A percentile compares a stretch with the other conserved stretches of the same genome.
phyloP scores from a whole-genome alignment of 2,329 filamentous ascomycete species.

The Colletotrichum sp. region DNA sequence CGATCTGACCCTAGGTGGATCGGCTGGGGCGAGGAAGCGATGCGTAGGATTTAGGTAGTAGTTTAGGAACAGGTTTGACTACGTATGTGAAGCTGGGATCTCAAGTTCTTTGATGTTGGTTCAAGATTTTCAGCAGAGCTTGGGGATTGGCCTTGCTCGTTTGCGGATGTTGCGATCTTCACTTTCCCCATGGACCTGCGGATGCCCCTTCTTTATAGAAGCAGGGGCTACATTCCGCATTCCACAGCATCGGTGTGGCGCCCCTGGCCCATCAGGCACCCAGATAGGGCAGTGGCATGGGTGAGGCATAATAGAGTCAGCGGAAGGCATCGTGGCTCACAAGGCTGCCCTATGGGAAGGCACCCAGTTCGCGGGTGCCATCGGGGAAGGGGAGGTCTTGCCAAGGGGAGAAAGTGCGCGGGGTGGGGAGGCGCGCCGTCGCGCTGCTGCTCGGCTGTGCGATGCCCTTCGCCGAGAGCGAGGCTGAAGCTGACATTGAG shows the following conservation, averaged over 20 bases:
- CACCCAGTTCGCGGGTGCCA: neutral
- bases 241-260: neutral
- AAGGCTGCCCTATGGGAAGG: constrained; percentile 6
- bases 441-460: neutral
- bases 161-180: neutral
- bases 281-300: neutral
- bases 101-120: neutral
- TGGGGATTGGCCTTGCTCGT: neutral
- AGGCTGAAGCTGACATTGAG: neutral
- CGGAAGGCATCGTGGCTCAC: neutral
- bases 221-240: neutral
- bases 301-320: neutral
- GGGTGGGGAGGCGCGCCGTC: neutral
- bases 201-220: constrained; percentile 10
- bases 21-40: neutral
- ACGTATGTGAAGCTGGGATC: neutral
- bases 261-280: neutral
- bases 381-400: neutral
- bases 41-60: neutral
- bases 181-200: neutral
- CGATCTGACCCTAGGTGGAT: neutral
- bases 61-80: neutral
- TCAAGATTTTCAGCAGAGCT: neutral
- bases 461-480: neutral
- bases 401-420: neutral